Base-by-base conservation (phyloP, 1,139 yeast species). In the Geotrichum restrictum region DNA sequence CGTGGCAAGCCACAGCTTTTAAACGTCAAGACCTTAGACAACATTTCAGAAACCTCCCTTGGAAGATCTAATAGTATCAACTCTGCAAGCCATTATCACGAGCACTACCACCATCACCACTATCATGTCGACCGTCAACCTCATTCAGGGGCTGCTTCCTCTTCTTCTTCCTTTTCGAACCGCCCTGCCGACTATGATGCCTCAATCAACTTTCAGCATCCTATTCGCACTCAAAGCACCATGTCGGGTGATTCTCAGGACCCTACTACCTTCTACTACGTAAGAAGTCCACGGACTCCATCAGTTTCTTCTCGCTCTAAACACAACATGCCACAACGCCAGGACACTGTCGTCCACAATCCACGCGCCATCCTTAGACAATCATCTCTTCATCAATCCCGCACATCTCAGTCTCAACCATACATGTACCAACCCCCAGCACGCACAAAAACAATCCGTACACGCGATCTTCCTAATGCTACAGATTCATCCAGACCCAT, bases 91-190 rank as follows among this genome's bases (percentile, higher is more conserved):
- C 43, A 40, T 19, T 48, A 36, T 29, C 51, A 48, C 21, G 45
- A 48, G 24, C 51, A 48, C 22, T 48, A 18, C 21, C 51, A 48
- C 32, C 51, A 48, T 29, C 51, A 48, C 33, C 51, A 48, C 24
- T 48, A 48, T 29, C 51, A 48, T 22, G 21, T 29, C 7, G 45
- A 29, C 19, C 8, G 5, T 11, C 45, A n/a, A 10, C 3, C 34
- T 14, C 11, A 27, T 19, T 24, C 45, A 3, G 19, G 16, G 16
- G 45, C n/a, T 6, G 45, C n/a, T 6, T 24, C 39, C 18, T 18
- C 47, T n/a, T 32, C 47, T 16, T 43, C 47, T 3, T 43, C 47
- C 4, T 43, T 43, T n/a, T 43, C 47, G n/a, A 43, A 43, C 34
- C 33, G 38, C 21, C 47, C 47, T 11, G 38, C 47, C 27, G 13